Percentiles rank a stretch among this genome's conserved stretches.
Conservation (phyloP, 23 red algal species). For the Agarophyton chilense region DNA sequence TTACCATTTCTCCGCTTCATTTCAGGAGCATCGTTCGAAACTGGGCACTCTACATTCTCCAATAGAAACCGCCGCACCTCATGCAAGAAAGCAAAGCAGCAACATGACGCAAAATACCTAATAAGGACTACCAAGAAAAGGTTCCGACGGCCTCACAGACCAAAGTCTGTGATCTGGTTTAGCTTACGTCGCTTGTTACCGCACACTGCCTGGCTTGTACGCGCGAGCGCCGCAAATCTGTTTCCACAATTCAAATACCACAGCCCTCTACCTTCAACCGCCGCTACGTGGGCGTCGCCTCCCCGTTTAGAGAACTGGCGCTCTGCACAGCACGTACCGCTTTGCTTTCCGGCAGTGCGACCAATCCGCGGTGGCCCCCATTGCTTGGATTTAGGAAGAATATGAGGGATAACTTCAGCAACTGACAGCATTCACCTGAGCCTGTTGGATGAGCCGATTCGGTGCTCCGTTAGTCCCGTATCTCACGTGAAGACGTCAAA, state of each 20-base stretch:
- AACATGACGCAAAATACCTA: too few species aligned
- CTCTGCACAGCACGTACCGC: background rate
- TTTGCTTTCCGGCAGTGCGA: background rate
- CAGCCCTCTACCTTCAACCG: background rate
- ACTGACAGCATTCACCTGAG: too few species aligned
- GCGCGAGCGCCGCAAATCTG: background rate
- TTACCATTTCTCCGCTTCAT: too few species aligned
- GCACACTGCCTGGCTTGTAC: too few species aligned
- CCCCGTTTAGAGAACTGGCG: background rate
- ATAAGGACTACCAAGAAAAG: background rate
- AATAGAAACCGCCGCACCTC: background rate
- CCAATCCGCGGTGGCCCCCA: background rate
- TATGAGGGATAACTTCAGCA: background rate
- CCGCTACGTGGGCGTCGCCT: background rate
- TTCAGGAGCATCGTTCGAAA: too few species aligned
- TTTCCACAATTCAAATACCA: background rate
- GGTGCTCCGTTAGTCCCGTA: too few species aligned
- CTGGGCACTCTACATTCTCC: too few species aligned
- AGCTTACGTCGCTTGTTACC: too few species aligned
- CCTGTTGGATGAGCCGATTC: too few species aligned
- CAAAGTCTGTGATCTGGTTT: too few species aligned
- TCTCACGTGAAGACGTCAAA: too few species aligned
- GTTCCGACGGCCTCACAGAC: too few species aligned
- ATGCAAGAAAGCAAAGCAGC: constrained; percentile 4
- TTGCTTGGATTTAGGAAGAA: background rate